phyloP scores from a whole-genome alignment of 257 asterid genomes.

The Eucommia ulmoides region DNA sequence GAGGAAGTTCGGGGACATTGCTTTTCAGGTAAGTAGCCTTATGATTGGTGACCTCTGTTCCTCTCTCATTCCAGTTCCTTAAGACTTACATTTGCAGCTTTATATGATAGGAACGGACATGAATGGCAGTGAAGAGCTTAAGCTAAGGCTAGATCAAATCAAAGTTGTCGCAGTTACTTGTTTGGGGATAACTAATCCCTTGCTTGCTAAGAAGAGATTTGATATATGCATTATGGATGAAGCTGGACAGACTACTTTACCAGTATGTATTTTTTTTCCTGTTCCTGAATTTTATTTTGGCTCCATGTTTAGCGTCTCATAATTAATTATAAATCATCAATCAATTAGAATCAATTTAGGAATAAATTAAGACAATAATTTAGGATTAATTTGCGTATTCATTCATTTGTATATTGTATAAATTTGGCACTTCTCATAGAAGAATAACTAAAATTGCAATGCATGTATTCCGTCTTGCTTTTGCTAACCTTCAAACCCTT shows the following conservation, averaged over 20 bases:
- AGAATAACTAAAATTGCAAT: no score
- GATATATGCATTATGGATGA: conserved; percentile 98
- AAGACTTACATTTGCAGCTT: conserved; percentile 11
- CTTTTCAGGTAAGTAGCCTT: conserved; percentile 47
- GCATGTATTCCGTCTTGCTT: no score
- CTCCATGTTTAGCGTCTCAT: no score
- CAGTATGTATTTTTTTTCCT: conserved; percentile 32
- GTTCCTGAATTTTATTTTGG: no score
- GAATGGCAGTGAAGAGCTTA: conserved; percentile 46
- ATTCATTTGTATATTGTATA: no score
- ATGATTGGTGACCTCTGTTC: conserved; percentile 7
- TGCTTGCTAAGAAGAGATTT: conserved; percentile 73
- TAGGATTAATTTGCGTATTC: no score
- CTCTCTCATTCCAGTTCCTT: conserved; percentile 7
- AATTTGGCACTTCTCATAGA: no score
- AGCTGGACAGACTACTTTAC: conserved; percentile 95
- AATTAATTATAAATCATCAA: no score
- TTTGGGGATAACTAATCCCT: conserved; percentile 85
- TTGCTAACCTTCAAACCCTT: no score
- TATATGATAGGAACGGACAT: conserved; percentile 42
- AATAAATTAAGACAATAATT: no score
- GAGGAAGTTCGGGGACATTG: conserved; percentile 68
- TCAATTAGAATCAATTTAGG: no score
- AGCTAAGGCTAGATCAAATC: conserved; percentile 48
- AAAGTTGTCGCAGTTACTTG: conserved; percentile 90